phyloP scores from a whole-genome alignment of 2,329 filamentous ascomycete genomes.

The Hypoxylon sp. region DNA sequence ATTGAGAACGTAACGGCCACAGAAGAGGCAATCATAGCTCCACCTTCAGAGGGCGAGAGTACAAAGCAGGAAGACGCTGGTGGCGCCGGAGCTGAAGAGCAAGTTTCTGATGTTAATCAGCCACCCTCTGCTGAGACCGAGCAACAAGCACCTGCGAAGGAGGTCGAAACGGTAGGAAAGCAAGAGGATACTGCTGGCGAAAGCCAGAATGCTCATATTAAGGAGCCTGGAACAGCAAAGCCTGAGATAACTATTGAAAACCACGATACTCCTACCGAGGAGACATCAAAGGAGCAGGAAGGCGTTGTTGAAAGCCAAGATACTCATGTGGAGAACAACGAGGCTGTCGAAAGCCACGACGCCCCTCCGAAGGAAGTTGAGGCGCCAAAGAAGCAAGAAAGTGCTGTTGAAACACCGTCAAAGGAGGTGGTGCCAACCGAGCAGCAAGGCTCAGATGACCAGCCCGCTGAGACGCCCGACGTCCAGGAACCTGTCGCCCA shows the following conservation, averaged over 20 bases:
- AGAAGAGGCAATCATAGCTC: slow-evolving; percentile 15
- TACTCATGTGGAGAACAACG: neutral
- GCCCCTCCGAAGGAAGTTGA: neutral
- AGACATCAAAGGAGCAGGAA: neutral
- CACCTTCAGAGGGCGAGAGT: slow-evolving; percentile 12
- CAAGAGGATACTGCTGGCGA: neutral
- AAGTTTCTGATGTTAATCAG: slow-evolving; percentile 1
- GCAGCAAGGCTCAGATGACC: neutral
- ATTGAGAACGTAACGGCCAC: neutral
- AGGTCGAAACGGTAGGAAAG: neutral
- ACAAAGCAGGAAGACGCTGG: slow-evolving; percentile 15
- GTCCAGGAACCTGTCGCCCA: neutral
- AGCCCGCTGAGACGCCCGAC: neutral
- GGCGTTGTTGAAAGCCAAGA: neutral
- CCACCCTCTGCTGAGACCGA: neutral
- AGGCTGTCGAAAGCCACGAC: neutral
- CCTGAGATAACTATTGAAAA: neutral
- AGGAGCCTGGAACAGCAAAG: neutral
- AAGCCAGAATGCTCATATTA: neutral
- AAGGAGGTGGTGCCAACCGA: neutral
- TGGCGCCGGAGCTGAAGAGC: slow-evolving; percentile 10
- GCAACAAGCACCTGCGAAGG: slow-evolving; percentile 3
- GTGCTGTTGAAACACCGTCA: neutral
- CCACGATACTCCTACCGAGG: neutral
- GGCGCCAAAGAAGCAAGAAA: neutral